Evolutionary conservation across 2,329 filamentous ascomycete species (phyloP), one percentile per base, ranked within the genome.

Genomic region (Hypoxylon sp.): DNA sequence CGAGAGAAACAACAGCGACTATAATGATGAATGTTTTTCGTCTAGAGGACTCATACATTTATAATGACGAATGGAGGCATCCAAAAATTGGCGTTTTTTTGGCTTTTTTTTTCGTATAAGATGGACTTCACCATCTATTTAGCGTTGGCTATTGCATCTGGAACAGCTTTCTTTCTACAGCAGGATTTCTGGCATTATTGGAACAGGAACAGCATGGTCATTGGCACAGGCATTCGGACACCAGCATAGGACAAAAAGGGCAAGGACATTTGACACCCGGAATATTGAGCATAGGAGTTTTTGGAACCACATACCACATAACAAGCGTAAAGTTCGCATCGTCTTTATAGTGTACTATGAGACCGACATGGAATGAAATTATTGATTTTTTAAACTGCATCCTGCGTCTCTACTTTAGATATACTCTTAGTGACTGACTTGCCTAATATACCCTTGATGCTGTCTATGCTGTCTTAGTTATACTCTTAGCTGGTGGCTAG

Each of bases 281-380:
- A 31, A 50, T 22, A 35, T 68, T 67, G 31, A 65, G 65, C 58
- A 63, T 65, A 65, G 67, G 67, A 70, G 65, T 67, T 64, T 60
- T 54, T 48, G 54, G 48, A 35, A 14, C 35, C 39, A 22, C 10
- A 44, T 51, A 19, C 33, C 53, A 48, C 37, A 51, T 31, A 48
- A 24, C 55, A 50, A 35, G 55, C 48, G 50, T 31, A 42, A 31
- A 14, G n/a, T 44, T 47, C 46, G 39, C 44, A 48, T 48, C 54
- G 9, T 24, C 53, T 33, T 24, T 54, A 47, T 54, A 54, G 62
- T 52, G 46, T 56, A 60, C 42, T 57, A 68, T 57, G 61, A 68
- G 58, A 68, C 29, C 31, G 39, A 14, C 39, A 44, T 26, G 53
- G 42, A 65, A 55, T 64, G 54, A 65, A 52, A 55, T 24, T 17